Percentiles rank a stretch among this genome's conserved stretches.
Evolutionary conservation across 2,329 filamentous ascomycete genomes (phyloP).

Genomic region (Diaporthe eres): DNA sequence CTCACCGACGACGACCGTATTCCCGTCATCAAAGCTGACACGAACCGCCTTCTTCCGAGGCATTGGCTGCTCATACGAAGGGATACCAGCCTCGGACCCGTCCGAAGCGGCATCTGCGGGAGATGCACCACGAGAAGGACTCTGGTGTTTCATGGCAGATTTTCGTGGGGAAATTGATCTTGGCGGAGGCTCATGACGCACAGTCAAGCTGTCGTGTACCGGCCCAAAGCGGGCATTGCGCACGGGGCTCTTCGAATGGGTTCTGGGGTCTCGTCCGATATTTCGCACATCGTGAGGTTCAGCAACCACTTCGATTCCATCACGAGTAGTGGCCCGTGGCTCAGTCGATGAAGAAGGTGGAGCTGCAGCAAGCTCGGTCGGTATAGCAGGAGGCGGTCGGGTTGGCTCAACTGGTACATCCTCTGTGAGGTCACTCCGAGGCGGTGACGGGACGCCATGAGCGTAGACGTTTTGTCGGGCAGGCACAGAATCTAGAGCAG

Average conservation of each 20-base stretch:
- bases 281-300: conserved; percentile 37
- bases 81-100: conserved; percentile 51
- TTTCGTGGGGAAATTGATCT: conserved; percentile 83
- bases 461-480: conserved; percentile 50
- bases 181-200: conserved; percentile 78
- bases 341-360: conserved; percentile 36
- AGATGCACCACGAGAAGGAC: conserved; percentile 66
- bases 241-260: conserved; percentile 72
- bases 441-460: conserved; percentile 40
- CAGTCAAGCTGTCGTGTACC: conserved; percentile 66
- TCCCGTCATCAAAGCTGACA: conserved; percentile 84
- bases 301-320: conserved; percentile 33
- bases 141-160: conserved; percentile 79
- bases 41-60: conserved; percentile 75
- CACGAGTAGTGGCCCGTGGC: conserved; percentile 15
- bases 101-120: conserved; percentile 66
- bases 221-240: conserved; percentile 77
- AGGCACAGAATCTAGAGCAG: conserved; percentile 53
- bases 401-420: conserved; percentile 12
- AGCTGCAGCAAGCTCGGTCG: conserved; percentile 38
- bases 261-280: conserved; percentile 50
- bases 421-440: conserved; percentile 39
- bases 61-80: conserved; percentile 54
- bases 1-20: conserved; percentile 68
- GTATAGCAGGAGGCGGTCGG: conserved; percentile 20